Evolutionary conservation across 495 filamentous ascomycete species (phyloP).

Genomic region (Talaromyces adpressus): DNA sequence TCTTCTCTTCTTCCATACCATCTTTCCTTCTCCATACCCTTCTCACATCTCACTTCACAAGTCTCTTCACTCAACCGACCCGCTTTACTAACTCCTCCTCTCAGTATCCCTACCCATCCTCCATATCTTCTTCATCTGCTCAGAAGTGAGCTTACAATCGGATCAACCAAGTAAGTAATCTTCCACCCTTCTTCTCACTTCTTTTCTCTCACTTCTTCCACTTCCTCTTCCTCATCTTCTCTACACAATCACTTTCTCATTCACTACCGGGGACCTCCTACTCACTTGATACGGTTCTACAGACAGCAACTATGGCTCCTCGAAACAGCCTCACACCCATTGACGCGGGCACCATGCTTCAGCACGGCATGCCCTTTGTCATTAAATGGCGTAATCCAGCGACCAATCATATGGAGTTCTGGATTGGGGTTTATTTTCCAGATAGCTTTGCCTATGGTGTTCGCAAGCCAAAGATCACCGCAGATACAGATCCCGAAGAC

Average conservation of each 20-base stretch:
- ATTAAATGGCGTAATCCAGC: not conserved
- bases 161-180: too few species aligned
- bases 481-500: not conserved
- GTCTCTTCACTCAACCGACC: not conserved
- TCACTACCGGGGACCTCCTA: not conserved
- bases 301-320: not conserved
- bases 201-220: too few species aligned
- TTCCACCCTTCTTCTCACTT: too few species aligned
- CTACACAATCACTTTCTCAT: not conserved
- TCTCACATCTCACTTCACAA: not conserved
- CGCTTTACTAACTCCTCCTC: not conserved
- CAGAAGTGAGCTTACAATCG: too few species aligned
- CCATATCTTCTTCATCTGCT: not conserved
- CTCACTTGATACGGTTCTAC: not conserved
- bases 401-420: not conserved
- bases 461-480: not conserved
- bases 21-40: not conserved
- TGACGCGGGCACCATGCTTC: not conserved
- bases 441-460: not conserved
- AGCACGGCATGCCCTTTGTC: not conserved
- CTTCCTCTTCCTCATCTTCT: not conserved
- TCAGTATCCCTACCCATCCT: not conserved
- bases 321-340: not conserved
- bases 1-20: too few species aligned
- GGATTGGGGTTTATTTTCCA: slow-evolving; percentile 1